Evolutionary conservation across 345 rosid genomes (phyloP).

Genomic region (Syzygium aromaticum): DNA sequence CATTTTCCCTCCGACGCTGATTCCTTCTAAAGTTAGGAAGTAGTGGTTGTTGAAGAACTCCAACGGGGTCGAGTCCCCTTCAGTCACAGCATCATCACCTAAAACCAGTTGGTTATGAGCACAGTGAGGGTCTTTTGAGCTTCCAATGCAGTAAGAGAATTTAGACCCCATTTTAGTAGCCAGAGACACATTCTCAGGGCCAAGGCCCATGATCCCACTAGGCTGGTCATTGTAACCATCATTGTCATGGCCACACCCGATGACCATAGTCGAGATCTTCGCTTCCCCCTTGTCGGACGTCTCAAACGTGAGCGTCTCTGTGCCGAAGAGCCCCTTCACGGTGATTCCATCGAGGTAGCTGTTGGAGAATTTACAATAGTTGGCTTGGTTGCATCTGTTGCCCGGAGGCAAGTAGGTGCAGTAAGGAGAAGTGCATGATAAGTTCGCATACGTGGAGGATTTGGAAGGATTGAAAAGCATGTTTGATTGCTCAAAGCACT

Average conservation of each 20-base stretch:
- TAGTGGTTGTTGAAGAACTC: conserved; percentile 22
- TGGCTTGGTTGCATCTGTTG: not conserved
- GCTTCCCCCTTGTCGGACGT: conserved; percentile 24
- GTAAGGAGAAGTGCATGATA: conserved; percentile 19
- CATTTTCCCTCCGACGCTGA: conserved; percentile 31
- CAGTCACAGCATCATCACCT: conserved; percentile 27
- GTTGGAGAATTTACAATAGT: conserved; percentile 26
- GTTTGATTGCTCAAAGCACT: conserved; percentile 11
- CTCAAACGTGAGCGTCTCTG: conserved; percentile 29
- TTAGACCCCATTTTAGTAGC: conserved; percentile 36
- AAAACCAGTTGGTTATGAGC: conserved; percentile 30
- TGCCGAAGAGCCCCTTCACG: conserved; percentile 36
- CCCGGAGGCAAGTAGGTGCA: not conserved
- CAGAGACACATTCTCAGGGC: conserved; percentile 17
- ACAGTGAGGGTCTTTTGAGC: conserved; percentile 25
- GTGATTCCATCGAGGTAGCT: conserved; percentile 15
- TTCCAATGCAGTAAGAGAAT: conserved; percentile 54
- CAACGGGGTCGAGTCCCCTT: conserved; percentile 44
- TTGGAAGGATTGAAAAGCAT: conserved; percentile 31
- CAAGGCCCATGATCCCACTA: conserved; percentile 29
- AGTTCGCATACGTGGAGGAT: conserved; percentile 29
- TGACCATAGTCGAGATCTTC: conserved; percentile 12
- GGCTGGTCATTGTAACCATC: conserved; percentile 2
- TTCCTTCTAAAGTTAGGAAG: conserved; percentile 36
- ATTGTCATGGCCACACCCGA: conserved; percentile 29